Base-by-base conservation (phyloP, 176 grass and related monocot species). In the Rhynchospora breviuscula region DNA sequence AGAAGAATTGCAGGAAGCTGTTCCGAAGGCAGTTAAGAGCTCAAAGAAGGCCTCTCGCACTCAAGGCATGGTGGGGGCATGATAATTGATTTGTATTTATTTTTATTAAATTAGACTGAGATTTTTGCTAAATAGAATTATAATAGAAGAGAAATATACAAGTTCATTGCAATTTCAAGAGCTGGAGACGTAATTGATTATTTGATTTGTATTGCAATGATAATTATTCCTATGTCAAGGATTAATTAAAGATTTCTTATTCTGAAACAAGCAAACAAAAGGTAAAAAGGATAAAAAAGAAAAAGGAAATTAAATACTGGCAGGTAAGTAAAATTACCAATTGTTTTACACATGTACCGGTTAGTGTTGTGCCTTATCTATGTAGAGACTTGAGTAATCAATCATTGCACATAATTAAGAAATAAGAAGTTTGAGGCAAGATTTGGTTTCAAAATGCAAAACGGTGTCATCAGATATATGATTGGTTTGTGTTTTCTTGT, bases 21-120 rank as follows among this genome's bases (percentile, higher is more conserved):
- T 67, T 63, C 72, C 67, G 18, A 91, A 98, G 86, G 33, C 65
- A 19, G 80, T 56, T 64, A 95, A 95, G 82, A 72, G 80, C 9
- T 87, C 87, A 35, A 98, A 98, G 80, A 94, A 91, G 82, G 81
- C 80, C 59, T 29, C 86, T 60, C 75, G 44, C 7, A 84, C 60
- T 54, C 67, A 93, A 91, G 90, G 95, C 62, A 87, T 93, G 6
- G 91, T 98, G 45, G 88, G 93, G 81, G 95, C 92, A 84, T 93
- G 78, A 94, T 75, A 19, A 63, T 7, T 63, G 49, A 22, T 61
- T 45, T 79, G 0, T 5, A 54, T n/a, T 66, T 0, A 17, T 79
- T 31, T 57, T 57, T 10, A 4, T 78, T 15, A 4, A 78, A 8
- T 78, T 78, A 31, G 14, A 57, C 23, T 9, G 51, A 33, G 23